Evolutionary conservation across 225 moss, liverwort and hornwort genomes (phyloP), one percentile per base, ranked within the genome.

Genomic region (Straminergon stramineum): DNA sequence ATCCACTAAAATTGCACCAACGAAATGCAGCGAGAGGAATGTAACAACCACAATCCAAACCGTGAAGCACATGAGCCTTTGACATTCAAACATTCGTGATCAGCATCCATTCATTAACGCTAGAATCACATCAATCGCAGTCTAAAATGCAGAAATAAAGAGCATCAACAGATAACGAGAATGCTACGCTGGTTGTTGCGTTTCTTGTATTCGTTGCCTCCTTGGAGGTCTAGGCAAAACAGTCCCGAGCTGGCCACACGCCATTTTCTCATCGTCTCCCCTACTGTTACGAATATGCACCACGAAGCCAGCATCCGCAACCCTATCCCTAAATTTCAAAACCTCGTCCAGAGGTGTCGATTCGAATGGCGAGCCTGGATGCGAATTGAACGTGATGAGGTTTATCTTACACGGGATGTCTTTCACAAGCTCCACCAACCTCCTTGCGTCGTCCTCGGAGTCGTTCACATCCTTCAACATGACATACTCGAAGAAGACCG

Each of bases 211-310:
- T 66, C 85, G 67, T 87, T 41, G 79, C 80, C 90, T 90, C 87
- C 92, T 84, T 26, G 90, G 83, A 90, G 90, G 81, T 65, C 15
- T 90, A 37, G 92, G 93, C 81, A 83, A 85, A 43, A 93, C 89
- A 89, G 92, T 92, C 31, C 98, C 98, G 56, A 98, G 91, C 92
- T 98, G 97, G 55, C 98, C 98, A 88, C 98, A 98, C 20, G 98
- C 95, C 91, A 97, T 97, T 94, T 96, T 98, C 85, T 96, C 96
- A 86, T 98, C 98, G 71, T 98, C 97, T 11, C 98, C 98, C 7
- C 98, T 93, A 85, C 97, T 97, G 71, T 91, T 89, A 4, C 98
- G 95, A 84, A 98, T 95, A 83, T 93, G 93, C 64, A 94, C 98
- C 64, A 94, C 94, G 56, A 95, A 48, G n/a, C 95, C 97, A 30